A percentile compares a stretch with the other conserved stretches of the same genome.
Evolutionary conservation across 2,329 filamentous ascomycete genomes (phyloP).

Genomic region (Aspergillus quadrilineatus): DNA sequence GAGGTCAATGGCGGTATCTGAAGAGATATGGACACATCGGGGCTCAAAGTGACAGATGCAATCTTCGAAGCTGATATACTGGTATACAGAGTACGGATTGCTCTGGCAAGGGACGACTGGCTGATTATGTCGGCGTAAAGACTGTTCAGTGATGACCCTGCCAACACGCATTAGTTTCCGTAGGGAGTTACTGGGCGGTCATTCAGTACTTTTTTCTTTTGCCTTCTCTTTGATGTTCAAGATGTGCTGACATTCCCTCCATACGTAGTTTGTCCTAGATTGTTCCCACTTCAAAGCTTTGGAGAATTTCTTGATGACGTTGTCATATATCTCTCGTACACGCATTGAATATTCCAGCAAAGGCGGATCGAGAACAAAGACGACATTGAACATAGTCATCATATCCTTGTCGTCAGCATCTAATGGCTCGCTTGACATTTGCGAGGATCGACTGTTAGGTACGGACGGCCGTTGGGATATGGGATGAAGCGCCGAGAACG

Average conservation of each 20-base stretch:
- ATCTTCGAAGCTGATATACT: conserved; percentile 82
- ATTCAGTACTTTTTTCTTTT: conserved; percentile 55
- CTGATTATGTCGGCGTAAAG: conserved; percentile 49
- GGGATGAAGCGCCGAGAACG: conserved; percentile 21
- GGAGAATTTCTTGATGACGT: conserved; percentile 88
- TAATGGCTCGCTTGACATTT: conserved; percentile 23
- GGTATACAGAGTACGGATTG: conserved; percentile 77
- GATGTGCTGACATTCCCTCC: conserved; percentile 84
- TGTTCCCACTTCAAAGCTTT: conserved; percentile 93
- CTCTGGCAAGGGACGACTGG: conserved; percentile 75
- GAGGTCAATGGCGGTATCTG: conserved; percentile 65
- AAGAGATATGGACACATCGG: conserved; percentile 58
- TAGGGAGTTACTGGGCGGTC: background rate
- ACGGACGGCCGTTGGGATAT: conserved; percentile 26
- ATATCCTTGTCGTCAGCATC: conserved; percentile 51
- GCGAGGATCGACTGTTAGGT: conserved; percentile 24
- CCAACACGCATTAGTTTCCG: conserved; percentile 14
- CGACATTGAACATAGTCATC: conserved; percentile 97
- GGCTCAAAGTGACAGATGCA: conserved; percentile 75
- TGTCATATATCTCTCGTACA: conserved; percentile 78
- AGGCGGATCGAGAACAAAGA: conserved; percentile 83
- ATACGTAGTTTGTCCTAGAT: conserved; percentile 84
- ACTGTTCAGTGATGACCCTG: conserved; percentile 36
- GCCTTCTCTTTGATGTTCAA: conserved; percentile 78
- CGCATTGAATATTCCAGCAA: conserved; percentile 71